phyloP scores from a whole-genome alignment of 163 green algal species.

The Scenedesmus sp. region DNA sequence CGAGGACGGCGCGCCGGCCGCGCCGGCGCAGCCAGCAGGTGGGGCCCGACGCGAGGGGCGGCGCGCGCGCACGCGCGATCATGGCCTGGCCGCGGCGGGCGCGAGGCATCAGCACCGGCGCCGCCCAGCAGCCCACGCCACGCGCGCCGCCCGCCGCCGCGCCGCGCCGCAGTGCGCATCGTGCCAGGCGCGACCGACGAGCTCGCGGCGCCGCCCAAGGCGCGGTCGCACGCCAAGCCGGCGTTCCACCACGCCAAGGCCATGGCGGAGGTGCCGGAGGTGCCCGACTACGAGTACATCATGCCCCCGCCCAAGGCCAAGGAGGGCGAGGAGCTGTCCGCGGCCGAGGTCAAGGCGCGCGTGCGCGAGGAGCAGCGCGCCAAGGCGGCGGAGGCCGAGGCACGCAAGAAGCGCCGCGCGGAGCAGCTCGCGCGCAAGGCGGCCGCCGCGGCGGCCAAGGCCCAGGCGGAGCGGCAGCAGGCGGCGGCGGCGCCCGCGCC shows the following conservation, averaged over 20 bases:
- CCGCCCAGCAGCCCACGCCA: no score
- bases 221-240: not conserved
- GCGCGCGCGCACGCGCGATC: no score
- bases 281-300: constrained; percentile 38
- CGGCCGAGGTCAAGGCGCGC: constrained; percentile 35
- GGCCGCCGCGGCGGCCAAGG: not conserved
- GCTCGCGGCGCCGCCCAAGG: not conserved
- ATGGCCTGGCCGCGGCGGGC: no score
- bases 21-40: constrained; percentile 34
- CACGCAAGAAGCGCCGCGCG: constrained; percentile 43
- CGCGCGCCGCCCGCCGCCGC: no score
- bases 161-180: constrained; percentile 11
- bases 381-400: constrained; percentile 45
- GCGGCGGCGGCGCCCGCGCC: constrained; percentile 10
- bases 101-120: no score
- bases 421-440: constrained; percentile 23
- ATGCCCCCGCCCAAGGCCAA: constrained; percentile 8
- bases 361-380: constrained; percentile 44
- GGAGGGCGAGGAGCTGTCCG: constrained; percentile 1
- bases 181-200: constrained; percentile 41
- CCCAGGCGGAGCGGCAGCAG: no score
- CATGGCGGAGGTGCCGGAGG: constrained; percentile 41
- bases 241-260: not conserved
- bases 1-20: constrained; percentile 1
- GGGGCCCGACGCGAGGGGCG: not conserved